Evolutionary conservation across 208 protist species (phyloP), one percentile per base, ranked within the genome.

Genomic region (Trypanosoma mega): DNA sequence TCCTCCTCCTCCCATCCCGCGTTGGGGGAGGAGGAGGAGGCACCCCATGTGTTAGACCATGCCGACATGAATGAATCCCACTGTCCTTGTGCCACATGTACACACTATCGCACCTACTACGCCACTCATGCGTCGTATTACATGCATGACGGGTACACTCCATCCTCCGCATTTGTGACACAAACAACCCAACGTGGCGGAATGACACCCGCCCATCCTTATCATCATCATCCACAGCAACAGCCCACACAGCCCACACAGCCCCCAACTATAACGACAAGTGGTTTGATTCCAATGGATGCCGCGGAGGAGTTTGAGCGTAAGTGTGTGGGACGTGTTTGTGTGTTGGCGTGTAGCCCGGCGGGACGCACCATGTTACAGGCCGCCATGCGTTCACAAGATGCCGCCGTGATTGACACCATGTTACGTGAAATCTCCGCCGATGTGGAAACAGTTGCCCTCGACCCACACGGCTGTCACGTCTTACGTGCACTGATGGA

Each of bases 381-480:
- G 67, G 29, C 69, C 2, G 72, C 76, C 14, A 59, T 93, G 34
- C 72, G 74, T 48, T 78, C 80, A 36, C 75, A 82, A 47, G 63
- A 78, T 50, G 29, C 59, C 9, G 34, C 20, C n/a, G 54, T 72
- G 14, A 60, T 72, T 29, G 60, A 61, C 29, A 54, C 48, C 14
- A 70, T 87, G 46, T 67, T 90, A 55, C 50, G 34, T 34, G 81
- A 92, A 61, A 54, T 94, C 24, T 73, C 66, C 29, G 69, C 56
- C 21, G 63, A 72, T 11, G 64, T 94, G 53, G 68, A 83, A 44
- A 65, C 50, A 1, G 69, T 85, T 14, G 83, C 82, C 16, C 73
- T 93, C 30, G 84, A 94, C 59, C 47, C 43, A 14, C 72, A 91
- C 53, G 87, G 74, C 18, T 91, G 87, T 74, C 87, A 94, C 46